These are phyloP conservation scores for Chaetomium cochliodes DNA, from an alignment of 495 filamentous ascomycete genomes.

Conservation along the genomic window DNA sequence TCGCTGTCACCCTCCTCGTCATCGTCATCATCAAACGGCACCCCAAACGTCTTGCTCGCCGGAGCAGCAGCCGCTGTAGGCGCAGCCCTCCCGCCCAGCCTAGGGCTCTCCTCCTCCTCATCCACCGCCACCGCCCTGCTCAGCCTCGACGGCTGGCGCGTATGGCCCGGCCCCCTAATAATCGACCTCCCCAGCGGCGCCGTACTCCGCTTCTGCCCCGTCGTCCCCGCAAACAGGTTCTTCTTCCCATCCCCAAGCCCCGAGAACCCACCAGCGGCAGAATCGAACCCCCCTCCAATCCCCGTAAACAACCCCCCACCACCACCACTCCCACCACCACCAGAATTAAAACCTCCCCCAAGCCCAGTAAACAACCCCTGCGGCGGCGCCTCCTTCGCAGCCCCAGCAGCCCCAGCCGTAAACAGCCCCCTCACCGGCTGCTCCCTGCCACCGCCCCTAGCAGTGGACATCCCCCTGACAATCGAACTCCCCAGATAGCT, in stretches of 20 bases:
- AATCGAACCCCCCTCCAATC: conserved; percentile 11
- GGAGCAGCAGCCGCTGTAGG: neutral
- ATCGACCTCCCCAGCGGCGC: conserved; percentile 21
- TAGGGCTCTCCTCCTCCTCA: conserved; percentile 20
- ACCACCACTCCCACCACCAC: too few species aligned
- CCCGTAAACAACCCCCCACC: conserved; percentile 15
- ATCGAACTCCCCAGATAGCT: conserved; percentile 67
- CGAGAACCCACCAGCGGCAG: neutral
- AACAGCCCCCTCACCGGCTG: conserved; percentile 11
- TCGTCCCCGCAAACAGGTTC: conserved; percentile 9
- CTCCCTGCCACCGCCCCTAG: neutral
- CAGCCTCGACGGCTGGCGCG: conserved; percentile 27
- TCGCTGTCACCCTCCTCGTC: conserved; percentile 39
- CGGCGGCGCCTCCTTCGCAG: too few species aligned
- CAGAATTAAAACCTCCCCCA: neutral
- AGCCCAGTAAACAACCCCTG: conserved; percentile 10
- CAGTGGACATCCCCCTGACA: conserved; percentile 38
- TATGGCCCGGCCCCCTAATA: conserved; percentile 9
- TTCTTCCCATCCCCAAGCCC: neutral
- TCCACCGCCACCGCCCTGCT: conserved; percentile 28
- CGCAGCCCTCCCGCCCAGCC: conserved; percentile 31
- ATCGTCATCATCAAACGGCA: conserved; percentile 36
- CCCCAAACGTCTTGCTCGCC: conserved; percentile 40
- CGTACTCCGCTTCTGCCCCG: neutral
- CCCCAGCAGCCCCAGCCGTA: neutral